Percentiles rank a stretch among this genome's conserved stretches.
These are phyloP conservation scores for Solanum lycopersicoides DNA, from an alignment of 257 asterid genomes.

Conservation along the genomic window DNA sequence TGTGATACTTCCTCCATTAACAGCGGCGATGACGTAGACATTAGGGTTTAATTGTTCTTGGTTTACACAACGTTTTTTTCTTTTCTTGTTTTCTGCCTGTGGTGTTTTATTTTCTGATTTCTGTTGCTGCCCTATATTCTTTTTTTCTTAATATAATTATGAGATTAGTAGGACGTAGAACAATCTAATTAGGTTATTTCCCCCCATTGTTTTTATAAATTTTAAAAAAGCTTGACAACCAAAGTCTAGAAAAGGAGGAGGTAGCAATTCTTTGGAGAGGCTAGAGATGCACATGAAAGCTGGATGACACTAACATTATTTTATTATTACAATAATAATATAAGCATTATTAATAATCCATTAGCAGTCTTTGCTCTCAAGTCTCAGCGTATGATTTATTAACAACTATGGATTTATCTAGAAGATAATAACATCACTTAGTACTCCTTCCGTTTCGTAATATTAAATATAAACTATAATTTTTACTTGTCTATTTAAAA, in stretches of 20 bases:
- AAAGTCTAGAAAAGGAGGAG: neutral
- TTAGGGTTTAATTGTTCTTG: neutral
- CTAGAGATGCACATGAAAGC: neutral
- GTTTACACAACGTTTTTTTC: too few relatives aligned
- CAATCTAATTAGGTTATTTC: neutral
- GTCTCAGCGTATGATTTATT: neutral
- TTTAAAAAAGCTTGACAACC: neutral
- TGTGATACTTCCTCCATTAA: too few relatives aligned
- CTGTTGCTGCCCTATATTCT: too few relatives aligned
- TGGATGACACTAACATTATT: neutral
- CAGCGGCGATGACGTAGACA: neutral
- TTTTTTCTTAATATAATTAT: too few relatives aligned
- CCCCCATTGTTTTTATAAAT: neutral
- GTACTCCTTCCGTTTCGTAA: neutral
- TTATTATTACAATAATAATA: neutral
- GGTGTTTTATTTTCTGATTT: too few relatives aligned
- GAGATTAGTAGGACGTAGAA: neutral
- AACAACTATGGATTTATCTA: neutral
- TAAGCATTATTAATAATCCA: too few relatives aligned
- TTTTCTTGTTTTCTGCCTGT: too few relatives aligned
- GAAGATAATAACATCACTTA: neutral
- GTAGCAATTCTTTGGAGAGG: neutral
- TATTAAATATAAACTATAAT: too few relatives aligned
- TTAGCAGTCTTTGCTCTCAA: neutral
- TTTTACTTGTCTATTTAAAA: neutral